These are phyloP conservation scores for Ceriops decandra DNA, from an alignment of 345 rosid species.

Conservation along the genomic window DNA sequence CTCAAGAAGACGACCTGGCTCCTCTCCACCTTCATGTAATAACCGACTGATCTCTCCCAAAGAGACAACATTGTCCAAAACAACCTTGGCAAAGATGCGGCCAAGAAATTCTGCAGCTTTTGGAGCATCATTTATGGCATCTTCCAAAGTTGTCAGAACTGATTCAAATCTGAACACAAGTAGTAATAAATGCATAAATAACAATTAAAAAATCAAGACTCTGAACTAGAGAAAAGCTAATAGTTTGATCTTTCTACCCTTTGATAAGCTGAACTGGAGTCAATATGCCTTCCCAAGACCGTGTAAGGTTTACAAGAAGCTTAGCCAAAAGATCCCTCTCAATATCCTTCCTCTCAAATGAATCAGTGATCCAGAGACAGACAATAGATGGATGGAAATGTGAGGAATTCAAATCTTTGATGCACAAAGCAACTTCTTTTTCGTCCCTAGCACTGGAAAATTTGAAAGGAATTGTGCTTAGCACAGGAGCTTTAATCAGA, in stretches of 20 bases:
- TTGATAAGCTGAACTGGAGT: conserved; percentile 48
- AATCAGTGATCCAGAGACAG: conserved; percentile 88
- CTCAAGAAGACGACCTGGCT: conserved; percentile 48
- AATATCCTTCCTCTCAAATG: conserved; percentile 87
- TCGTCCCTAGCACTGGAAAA: conserved; percentile 80
- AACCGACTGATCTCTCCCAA: conserved; percentile 58
- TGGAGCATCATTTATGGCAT: conserved; percentile 88
- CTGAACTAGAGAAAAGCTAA: neutral
- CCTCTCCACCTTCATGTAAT: conserved; percentile 69
- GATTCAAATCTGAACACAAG: conserved; percentile 54
- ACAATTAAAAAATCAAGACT: neutral
- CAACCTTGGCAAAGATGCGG: conserved; percentile 49
- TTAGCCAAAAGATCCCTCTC: conserved; percentile 79
- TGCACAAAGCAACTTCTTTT: conserved; percentile 77
- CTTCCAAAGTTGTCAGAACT: conserved; percentile 70
- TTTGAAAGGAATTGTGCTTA: neutral
- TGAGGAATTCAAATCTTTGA: conserved; percentile 74
- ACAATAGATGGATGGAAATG: conserved; percentile 81
- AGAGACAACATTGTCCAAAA: conserved; percentile 44
- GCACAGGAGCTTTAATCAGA: neutral
- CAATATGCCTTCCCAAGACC: conserved; percentile 44
- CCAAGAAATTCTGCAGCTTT: conserved; percentile 88
- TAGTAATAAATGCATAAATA: neutral
- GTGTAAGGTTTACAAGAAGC: conserved; percentile 70
- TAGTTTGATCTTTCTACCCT: conserved; percentile 51